Evolutionary conservation across 1,284 basidiomycete genomes (phyloP).

Genomic region (Irpex sp.): DNA sequence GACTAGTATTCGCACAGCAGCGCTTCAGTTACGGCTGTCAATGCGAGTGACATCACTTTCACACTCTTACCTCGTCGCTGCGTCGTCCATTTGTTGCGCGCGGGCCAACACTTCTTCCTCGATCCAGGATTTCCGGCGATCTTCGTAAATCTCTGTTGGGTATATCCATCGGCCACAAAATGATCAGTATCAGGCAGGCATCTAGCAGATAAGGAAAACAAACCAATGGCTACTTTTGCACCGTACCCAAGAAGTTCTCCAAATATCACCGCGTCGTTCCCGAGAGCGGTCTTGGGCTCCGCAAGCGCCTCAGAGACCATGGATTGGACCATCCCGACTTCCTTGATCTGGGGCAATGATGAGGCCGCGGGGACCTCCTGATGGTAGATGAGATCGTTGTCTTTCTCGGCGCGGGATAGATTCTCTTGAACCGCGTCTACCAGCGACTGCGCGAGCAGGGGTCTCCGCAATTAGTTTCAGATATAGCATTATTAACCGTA

Average conservation of each 20-base stretch:
- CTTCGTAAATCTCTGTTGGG: constrained; percentile 77
- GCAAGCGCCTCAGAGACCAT: constrained; percentile 58
- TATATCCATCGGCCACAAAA: background rate
- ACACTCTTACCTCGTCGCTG: constrained; percentile 54
- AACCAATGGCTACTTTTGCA: constrained; percentile 86
- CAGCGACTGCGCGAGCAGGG: constrained; percentile 42
- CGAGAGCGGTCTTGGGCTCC: constrained; percentile 54
- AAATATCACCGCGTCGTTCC: constrained; percentile 61
- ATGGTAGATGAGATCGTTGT: constrained; percentile 97
- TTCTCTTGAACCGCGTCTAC: constrained; percentile 70
- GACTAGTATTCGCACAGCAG: constrained; percentile 37
- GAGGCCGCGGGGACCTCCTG: constrained; percentile 78
- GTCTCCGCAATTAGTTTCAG: background rate
- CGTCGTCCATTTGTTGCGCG: constrained; percentile 65
- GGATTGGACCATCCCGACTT: constrained; percentile 69
- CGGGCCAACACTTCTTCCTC: constrained; percentile 64
- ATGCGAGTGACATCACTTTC: background rate
- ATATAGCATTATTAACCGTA: background rate
- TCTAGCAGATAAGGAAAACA: constrained; percentile 21
- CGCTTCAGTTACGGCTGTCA: background rate
- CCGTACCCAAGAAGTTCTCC: constrained; percentile 82
- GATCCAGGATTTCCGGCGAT: constrained; percentile 75
- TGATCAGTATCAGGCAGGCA: background rate
- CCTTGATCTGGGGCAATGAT: constrained; percentile 64
- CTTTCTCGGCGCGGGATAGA: constrained; percentile 74